phyloP scores from a whole-genome alignment of 768 basidiomycete genomes.

The Vishniacozyma victoriae region DNA sequence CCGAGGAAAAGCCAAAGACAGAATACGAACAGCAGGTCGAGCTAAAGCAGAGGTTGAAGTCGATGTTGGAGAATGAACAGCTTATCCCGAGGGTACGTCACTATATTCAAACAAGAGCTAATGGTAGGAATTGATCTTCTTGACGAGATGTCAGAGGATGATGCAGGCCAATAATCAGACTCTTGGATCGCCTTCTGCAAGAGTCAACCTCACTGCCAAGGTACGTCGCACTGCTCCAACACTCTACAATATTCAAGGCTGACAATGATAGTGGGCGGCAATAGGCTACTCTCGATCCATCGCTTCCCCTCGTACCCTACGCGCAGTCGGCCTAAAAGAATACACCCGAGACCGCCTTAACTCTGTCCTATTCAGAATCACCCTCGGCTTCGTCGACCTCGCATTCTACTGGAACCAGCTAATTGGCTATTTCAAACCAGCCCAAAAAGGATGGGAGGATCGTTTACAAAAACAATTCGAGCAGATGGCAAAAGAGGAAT shows the following conservation, averaged over 20 bases:
- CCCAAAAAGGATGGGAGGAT: slow-evolving; percentile 61
- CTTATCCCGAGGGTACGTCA: slow-evolving; percentile 50
- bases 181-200: slow-evolving; percentile 78
- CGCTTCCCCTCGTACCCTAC: slow-evolving; percentile 46
- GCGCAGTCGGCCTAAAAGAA: slow-evolving; percentile 32
- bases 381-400: slow-evolving; percentile 65
- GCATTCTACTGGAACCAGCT: slow-evolving; percentile 61
- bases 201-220: slow-evolving; percentile 80
- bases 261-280: slow-evolving; percentile 34
- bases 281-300: slow-evolving; percentile 56
- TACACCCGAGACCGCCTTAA: slow-evolving; percentile 47
- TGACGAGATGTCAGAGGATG: slow-evolving; percentile 49
- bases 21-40: slow-evolving; percentile 47
- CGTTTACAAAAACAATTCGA: slow-evolving; percentile 61
- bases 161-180: slow-evolving; percentile 53
- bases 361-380: slow-evolving; percentile 59
- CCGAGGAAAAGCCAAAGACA: slow-evolving; percentile 18
- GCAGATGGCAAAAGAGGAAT: slow-evolving; percentile 64
- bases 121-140: slow-evolving; percentile 48
- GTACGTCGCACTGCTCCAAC: slow-evolving; percentile 54
- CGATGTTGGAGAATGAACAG: slow-evolving; percentile 48
- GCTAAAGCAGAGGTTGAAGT: slow-evolving; percentile 45
- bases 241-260: not conserved
- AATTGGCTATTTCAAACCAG: slow-evolving; percentile 48
- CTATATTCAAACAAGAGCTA: slow-evolving; percentile 57